These are phyloP conservation scores for Fusarium continuum DNA, from an alignment of 2,329 filamentous ascomycete genomes.

Conservation along the genomic window DNA sequence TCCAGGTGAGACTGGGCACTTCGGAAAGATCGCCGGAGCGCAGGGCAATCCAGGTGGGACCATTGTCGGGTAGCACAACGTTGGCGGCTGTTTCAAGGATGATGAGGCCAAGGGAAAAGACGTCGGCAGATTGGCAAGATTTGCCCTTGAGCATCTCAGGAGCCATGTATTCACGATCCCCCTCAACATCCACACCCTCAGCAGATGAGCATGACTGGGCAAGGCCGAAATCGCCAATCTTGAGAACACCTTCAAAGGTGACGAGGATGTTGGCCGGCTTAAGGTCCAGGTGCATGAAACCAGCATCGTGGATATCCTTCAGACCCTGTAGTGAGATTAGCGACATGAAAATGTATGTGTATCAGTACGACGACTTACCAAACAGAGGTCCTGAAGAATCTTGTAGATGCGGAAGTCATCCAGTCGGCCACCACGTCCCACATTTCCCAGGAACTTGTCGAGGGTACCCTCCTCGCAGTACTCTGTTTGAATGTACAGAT, in stretches of 20 bases:
- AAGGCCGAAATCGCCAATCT: conserved; percentile 88
- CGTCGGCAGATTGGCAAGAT: conserved; percentile 89
- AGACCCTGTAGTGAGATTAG: conserved; percentile 69
- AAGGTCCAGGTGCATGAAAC: conserved; percentile 85
- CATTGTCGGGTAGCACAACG: conserved; percentile 92
- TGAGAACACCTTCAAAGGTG: conserved; percentile 80
- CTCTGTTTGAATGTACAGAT: conserved; percentile 97
- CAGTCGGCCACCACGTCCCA: conserved; percentile 83
- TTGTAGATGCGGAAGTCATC: conserved; percentile 99
- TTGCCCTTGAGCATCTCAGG: conserved; percentile 89
- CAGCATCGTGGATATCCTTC: conserved; percentile 87
- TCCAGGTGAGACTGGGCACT: conserved; percentile 87
- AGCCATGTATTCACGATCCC: conserved; percentile 95
- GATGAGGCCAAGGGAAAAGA: conserved; percentile 94
- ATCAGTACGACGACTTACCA: conserved; percentile 67
- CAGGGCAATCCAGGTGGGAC: conserved; percentile 87
- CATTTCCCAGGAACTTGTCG: conserved; percentile 82
- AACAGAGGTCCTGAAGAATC: conserved; percentile 84
- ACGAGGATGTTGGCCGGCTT: conserved; percentile 89
- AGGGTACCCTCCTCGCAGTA: conserved; percentile 95
- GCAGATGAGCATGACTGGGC: conserved; percentile 82
- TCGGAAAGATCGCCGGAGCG: conserved; percentile 89
- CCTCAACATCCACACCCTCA: conserved; percentile 84
- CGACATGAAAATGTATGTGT: neutral
- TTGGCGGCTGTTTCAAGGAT: conserved; percentile 95